phyloP scores from a whole-genome alignment of 2,329 filamentous ascomycete genomes.

The Hymenoscyphus repandus region DNA sequence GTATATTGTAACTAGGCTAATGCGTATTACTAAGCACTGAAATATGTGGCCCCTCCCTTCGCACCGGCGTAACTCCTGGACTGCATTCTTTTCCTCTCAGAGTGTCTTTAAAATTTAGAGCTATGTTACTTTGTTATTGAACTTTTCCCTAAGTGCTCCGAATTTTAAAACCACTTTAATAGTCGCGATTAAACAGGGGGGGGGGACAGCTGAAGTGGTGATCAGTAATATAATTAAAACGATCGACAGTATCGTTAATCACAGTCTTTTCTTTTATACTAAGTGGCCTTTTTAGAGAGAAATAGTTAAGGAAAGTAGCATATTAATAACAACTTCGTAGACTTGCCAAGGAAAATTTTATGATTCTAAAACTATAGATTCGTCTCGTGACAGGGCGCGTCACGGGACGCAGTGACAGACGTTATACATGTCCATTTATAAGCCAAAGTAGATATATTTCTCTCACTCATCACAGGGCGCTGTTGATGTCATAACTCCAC shows the following conservation, averaged over 20 bases:
- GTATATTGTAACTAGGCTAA: too few species aligned
- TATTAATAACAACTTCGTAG: neutral
- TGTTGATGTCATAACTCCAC: too few species aligned
- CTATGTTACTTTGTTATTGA: neutral
- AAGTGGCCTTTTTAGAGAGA: neutral
- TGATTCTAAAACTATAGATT: neutral
- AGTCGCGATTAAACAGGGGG: neutral
- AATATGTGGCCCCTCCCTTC: neutral
- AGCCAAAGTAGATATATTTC: too few species aligned
- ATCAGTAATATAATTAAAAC: neutral
- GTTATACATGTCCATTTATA: too few species aligned
- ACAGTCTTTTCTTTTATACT: neutral
- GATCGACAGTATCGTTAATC: neutral
- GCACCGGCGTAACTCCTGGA: neutral
- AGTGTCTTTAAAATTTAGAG: neutral
- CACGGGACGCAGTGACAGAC: too few species aligned
- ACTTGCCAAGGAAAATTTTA: neutral
- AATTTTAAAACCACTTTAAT: neutral
- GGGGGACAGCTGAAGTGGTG: neutral
- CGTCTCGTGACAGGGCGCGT: too few species aligned
- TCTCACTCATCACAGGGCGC: too few species aligned
- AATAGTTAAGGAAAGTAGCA: neutral
- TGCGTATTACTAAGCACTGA: too few species aligned
- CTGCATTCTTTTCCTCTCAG: neutral
- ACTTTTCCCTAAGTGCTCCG: neutral